A percentile compares a stretch with the other conserved stretches of the same genome.
Conservation (phyloP, 805 yeast genomes). For the Saccharomycopsis selenospora region DNA sequence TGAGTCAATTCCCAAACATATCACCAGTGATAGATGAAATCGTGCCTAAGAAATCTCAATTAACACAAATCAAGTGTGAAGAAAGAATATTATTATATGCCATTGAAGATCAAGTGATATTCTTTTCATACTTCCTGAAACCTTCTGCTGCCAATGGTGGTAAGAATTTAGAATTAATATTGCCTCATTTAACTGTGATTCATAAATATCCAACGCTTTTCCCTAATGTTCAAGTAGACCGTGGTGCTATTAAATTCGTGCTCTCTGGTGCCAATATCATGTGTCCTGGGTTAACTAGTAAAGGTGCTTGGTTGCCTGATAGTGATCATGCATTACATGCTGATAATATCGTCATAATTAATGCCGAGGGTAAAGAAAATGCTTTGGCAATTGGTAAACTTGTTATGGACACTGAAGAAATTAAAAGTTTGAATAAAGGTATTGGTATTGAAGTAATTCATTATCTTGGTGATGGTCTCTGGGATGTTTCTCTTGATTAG, state of each 20-base stretch:
- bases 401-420: conserved; percentile 83
- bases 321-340: conserved; percentile 50
- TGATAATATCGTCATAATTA: conserved; percentile 69
- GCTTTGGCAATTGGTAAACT: conserved; percentile 90
- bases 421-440: conserved; percentile 75
- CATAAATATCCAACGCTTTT: conserved; percentile 79
- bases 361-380: conserved; percentile 88
- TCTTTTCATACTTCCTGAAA: conserved; percentile 60
- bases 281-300: conserved; percentile 91
- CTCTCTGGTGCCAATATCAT: conserved; percentile 94
- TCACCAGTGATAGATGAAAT: conserved; percentile 73
- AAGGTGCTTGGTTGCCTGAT: conserved; percentile 78
- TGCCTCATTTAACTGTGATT: conserved; percentile 63
- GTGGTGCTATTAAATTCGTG: conserved; percentile 94
- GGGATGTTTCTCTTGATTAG: conserved; percentile 41
- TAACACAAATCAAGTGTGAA: conserved; percentile 76
- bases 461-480: conserved; percentile 83
- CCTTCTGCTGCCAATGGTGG: neutral
- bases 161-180: conserved; percentile 46
- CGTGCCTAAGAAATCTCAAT: conserved; percentile 83
- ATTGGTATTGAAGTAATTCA: conserved; percentile 81
- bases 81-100: conserved; percentile 77
- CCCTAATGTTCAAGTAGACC: conserved; percentile 83
- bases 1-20: conserved; percentile 63
- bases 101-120: conserved; percentile 63